Conservation (phyloP, 441 rosid species). For the Geranium incanum region DNA sequence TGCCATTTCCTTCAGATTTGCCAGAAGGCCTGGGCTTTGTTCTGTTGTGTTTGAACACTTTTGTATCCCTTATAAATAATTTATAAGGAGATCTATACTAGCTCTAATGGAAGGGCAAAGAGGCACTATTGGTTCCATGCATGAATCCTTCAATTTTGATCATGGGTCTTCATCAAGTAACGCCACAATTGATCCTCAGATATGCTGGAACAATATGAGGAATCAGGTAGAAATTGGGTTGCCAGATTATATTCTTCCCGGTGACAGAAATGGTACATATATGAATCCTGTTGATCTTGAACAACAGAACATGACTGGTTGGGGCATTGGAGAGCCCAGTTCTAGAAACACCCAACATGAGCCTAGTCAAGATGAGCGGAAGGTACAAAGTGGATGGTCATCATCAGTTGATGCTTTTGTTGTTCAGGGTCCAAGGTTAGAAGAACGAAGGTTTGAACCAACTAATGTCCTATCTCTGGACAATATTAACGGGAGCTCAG, state of each 20-base stretch:
- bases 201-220: slow-evolving; percentile 52
- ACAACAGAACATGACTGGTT: slow-evolving; percentile 37
- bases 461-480: slow-evolving; percentile 27
- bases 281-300: slow-evolving; percentile 46
- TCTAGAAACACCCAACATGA: slow-evolving; percentile 34
- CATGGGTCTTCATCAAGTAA: slow-evolving; percentile 63
- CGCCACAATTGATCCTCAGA: slow-evolving; percentile 49
- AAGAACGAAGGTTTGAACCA: slow-evolving; percentile 36
- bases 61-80: too few species aligned
- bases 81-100: too few species aligned
- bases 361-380: slow-evolving; percentile 30
- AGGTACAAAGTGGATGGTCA: slow-evolving; percentile 34
- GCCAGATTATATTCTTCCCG: slow-evolving; percentile 37
- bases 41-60: too few species aligned
- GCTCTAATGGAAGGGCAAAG: slow-evolving; percentile 81
- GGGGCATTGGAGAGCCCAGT: slow-evolving; percentile 48
- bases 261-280: slow-evolving; percentile 28
- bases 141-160: slow-evolving; percentile 65
- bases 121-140: slow-evolving; percentile 58
- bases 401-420: slow-evolving; percentile 29
- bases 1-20: too few species aligned
- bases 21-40: too few species aligned
- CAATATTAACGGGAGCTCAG: slow-evolving; percentile 27
- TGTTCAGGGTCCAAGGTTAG: slow-evolving; percentile 30
- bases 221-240: slow-evolving; percentile 40